Conservation (phyloP, 495 filamentous ascomycete genomes). For the Penicillium paxilli region DNA sequence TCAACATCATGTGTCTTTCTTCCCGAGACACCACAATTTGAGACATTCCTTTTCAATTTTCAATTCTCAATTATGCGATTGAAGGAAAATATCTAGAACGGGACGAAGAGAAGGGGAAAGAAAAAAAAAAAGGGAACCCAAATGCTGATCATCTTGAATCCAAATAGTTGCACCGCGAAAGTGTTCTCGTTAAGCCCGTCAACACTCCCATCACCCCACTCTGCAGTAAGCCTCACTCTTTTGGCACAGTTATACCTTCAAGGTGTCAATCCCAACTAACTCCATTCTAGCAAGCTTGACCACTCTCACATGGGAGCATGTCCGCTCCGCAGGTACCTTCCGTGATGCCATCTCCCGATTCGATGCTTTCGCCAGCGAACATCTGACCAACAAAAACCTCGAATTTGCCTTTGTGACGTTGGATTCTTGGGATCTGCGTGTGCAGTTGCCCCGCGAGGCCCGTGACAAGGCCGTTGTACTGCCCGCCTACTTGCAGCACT, state of each 20-base stretch:
- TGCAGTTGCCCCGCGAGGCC: conserved; percentile 94
- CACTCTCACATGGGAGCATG: conserved; percentile 98
- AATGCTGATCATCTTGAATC: conserved; percentile 7
- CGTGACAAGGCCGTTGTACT: conserved; percentile 96
- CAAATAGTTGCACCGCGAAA: conserved; percentile 83
- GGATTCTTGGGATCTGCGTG: conserved; percentile 97
- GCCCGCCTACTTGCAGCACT: conserved; percentile 96
- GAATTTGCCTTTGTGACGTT: conserved; percentile 98
- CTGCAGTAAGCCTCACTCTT: conserved; percentile 73
- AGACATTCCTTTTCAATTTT: no score
- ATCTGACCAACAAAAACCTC: conserved; percentile 78
- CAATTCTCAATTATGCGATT: no score
- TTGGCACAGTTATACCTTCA: background rate
- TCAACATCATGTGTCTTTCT: conserved; percentile 8
- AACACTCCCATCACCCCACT: conserved; percentile 98
- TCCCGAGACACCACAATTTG: no score
- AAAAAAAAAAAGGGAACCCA: background rate
- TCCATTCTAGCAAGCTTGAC: conserved; percentile 80
- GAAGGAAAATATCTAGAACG: background rate
- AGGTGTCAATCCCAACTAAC: conserved; percentile 24
- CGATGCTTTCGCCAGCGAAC: conserved; percentile 87
- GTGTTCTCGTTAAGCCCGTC: conserved; percentile 93
- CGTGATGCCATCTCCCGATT: conserved; percentile 94
- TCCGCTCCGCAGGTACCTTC: conserved; percentile 93
- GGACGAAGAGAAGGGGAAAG: background rate